phyloP scores from a whole-genome alignment of 2,329 filamentous ascomycete species.

The Microsporum canis region DNA sequence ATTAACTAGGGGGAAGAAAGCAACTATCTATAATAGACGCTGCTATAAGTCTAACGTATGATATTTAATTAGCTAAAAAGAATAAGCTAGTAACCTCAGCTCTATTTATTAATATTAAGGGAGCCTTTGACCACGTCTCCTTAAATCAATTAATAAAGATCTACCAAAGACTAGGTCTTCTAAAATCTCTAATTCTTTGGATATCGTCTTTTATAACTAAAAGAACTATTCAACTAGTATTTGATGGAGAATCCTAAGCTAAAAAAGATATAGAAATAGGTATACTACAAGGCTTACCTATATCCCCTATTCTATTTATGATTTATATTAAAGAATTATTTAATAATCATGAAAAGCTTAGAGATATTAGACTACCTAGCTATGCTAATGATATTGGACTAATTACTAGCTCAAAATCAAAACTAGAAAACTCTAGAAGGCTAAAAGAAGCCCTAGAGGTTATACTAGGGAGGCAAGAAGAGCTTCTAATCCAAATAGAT shows the following conservation, averaged over 20 bases:
- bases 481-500: background rate
- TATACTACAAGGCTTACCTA: background rate
- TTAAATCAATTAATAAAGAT: background rate
- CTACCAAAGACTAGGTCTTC: background rate
- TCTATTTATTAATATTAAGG: background rate
- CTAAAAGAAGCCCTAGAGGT: background rate
- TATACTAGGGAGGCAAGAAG: background rate
- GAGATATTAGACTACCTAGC: background rate
- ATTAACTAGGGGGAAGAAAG: background rate
- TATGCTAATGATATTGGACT: background rate
- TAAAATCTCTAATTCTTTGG: background rate
- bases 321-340: background rate
- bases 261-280: background rate
- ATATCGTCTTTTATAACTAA: background rate
- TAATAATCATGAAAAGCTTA: background rate
- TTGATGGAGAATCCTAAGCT: background rate
- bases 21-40: background rate
- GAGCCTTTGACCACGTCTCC: background rate
- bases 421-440: background rate
- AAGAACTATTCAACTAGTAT: background rate
- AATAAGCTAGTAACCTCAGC: background rate
- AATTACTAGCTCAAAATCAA: background rate
- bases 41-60: background rate
- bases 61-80: background rate
- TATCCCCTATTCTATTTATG: background rate